A percentile compares a stretch with the other conserved stretches of the same genome.
These are phyloP conservation scores for Arabidopsis suecica DNA, from an alignment of 345 rosid genomes.

Conservation along the genomic window DNA sequence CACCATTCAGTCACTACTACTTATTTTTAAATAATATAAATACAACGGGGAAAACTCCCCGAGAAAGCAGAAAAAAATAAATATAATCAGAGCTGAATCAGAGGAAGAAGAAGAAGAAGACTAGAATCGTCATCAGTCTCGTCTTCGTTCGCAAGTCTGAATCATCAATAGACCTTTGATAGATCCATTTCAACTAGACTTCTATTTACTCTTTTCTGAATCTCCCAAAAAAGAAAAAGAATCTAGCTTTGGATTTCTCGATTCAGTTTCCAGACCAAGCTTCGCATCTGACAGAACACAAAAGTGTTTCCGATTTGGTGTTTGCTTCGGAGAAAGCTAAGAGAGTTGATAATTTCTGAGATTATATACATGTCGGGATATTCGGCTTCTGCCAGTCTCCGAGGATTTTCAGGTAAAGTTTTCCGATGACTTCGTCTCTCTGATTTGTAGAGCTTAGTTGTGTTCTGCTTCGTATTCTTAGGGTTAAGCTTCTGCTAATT, in stretches of 20 bases:
- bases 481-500: background rate
- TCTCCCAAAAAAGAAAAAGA: background rate
- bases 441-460: background rate
- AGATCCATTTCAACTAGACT: slow-evolving; percentile 54
- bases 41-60: slow-evolving; percentile 6
- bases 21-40: background rate
- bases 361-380: slow-evolving; percentile 52
- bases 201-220: slow-evolving; percentile 39
- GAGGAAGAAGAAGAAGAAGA: slow-evolving; percentile 23
- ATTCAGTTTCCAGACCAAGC: slow-evolving; percentile 22
- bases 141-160: slow-evolving; percentile 54
- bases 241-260: slow-evolving; percentile 5
- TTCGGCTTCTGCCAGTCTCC: slow-evolving; percentile 46
- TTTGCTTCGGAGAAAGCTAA: slow-evolving; percentile 3
- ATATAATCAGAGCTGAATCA: background rate
- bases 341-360: background rate
- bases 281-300: background rate
- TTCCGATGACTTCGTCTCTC: slow-evolving; percentile 3
- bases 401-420: slow-evolving; percentile 56
- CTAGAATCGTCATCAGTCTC: slow-evolving; percentile 3
- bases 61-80: slow-evolving; percentile 6
- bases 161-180: slow-evolving; percentile 40
- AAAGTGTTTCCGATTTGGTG: background rate
- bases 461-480: background rate
- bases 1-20: background rate